Percentiles rank a stretch among this genome's conserved stretches.
Evolutionary conservation across 164 flowering plant species (phyloP).

Genomic region (Piper longum): DNA sequence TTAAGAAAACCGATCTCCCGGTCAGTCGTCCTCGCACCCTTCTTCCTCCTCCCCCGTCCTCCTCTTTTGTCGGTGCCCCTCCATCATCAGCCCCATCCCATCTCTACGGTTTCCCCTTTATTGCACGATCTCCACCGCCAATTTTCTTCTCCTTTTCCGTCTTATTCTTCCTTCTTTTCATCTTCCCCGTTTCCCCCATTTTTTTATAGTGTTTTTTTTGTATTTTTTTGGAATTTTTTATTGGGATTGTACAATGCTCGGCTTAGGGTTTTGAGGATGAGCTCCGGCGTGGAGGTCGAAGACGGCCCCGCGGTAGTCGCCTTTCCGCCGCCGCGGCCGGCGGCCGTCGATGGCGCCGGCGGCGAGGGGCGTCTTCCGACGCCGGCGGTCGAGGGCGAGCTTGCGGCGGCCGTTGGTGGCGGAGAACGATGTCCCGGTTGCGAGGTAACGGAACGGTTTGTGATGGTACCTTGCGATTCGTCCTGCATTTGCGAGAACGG

Average conservation of each 20-base stretch:
- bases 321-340: background rate
- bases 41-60: too few relatives aligned
- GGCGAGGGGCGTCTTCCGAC: background rate
- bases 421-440: background rate
- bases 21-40: too few relatives aligned
- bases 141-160: too few relatives aligned
- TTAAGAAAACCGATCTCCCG: too few relatives aligned
- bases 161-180: too few relatives aligned
- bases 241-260: background rate
- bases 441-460: background rate
- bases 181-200: background rate
- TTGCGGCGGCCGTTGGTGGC: background rate
- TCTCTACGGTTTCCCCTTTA: too few relatives aligned
- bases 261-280: background rate
- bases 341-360: background rate
- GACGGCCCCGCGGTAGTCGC: background rate
- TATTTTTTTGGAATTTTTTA: background rate
- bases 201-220: background rate
- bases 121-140: too few relatives aligned
- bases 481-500: background rate
- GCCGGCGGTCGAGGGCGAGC: background rate
- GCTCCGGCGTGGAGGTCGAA: conserved; percentile 3
- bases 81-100: too few relatives aligned
- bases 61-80: too few relatives aligned
- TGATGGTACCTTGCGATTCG: background rate